Evolutionary conservation across 2,329 filamentous ascomycete genomes (phyloP), one percentile per base, ranked within the genome.

Genomic region (Aquanectria penicillioides): DNA sequence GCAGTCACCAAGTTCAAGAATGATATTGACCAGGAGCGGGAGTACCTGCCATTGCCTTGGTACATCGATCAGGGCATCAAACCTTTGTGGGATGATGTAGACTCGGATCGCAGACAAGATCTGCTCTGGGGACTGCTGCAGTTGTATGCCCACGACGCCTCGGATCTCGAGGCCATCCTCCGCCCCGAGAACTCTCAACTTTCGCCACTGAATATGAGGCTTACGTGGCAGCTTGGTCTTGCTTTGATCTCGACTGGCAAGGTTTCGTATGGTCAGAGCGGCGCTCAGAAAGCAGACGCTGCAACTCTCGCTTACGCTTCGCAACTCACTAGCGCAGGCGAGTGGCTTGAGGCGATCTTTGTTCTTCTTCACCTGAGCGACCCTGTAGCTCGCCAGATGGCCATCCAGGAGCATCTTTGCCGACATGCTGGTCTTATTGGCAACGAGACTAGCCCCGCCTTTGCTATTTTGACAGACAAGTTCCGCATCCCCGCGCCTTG

Each of bases 81-180:
- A 13, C 78, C 83, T 37, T 74, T 86, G 25, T 91, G 89, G 84
- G 78, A 86, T 15, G 87, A 91, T 61, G 77, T 80, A 4, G 78
- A 86, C 48, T 79, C 82, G 11, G 81, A 85, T 22, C 76, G 79
- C 23, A 84, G 89, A 34, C 88, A 95, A 71, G 93, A 97, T 71
- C 82, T 96, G 7, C 81, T 98, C 1, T 97, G 94, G 90, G 91
- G 93, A 11, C 83, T 99, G 0, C 78, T 99, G 46, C 92, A 92
- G 73, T 81, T 97, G 5, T 96, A 93, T 69, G 86, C 92, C 1
- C 80, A 86, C n/a, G 76, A 78, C 9, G 71, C 78, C 11, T 81
- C 77, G 37, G 80, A 84, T 44, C 73, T 96, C 3, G 91, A 92
- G 66, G 86, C 89, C 29, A 83, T 93, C 13, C 78, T 97, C 26